Base-by-base conservation (phyloP, 805 yeast genomes). In the Candida ortonii region DNA sequence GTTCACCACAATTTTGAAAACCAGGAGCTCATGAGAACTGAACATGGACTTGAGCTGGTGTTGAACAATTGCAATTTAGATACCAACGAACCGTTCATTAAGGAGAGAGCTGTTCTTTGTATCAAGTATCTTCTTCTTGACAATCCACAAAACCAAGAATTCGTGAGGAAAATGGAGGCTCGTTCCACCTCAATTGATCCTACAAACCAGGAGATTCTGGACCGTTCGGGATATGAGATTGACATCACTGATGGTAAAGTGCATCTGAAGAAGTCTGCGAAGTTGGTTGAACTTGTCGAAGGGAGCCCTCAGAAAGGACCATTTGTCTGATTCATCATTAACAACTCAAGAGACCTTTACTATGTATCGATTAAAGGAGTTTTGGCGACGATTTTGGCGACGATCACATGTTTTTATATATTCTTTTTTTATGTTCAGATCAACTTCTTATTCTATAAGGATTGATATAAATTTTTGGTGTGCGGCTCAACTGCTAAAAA, bases 41-140 rank as follows among this genome's bases (percentile, higher is more conserved):
- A 66, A 1, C 84, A 82, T 28, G 95, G 87, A 0, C 56, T 90
- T 10, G 85, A 78, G 34, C 59, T 85, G 13, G 68, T 89, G 0
- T 63, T 90, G 16, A 82, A 89, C 6, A 82, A 80, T 43, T 89
- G 97, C 62, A 75, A 83, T 24, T 78, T 93, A 33, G 97, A 90
- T 56, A 80, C 79, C 28, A 78, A 84, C 53, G 94, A 93, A 55
- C 97, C 97, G 0, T 90, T 71, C 48, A 80, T 84, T 37, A 82
- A 86, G 45, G 98, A 90, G 52, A 65, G 90, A 40, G 73, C 95
- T 2, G 84, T 93, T 21, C 61, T 90, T 6, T 86, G 96, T 51
- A 55, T 93, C 18, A 75, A 80, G 49, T 80, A 78, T 41, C 59
- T 88, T 20, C 59, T 90, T 11, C 72, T 74, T 16, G 67, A 72